These are phyloP conservation scores for Lentinula sp. DNA, from an alignment of 768 basidiomycete genomes.

Conservation along the genomic window DNA sequence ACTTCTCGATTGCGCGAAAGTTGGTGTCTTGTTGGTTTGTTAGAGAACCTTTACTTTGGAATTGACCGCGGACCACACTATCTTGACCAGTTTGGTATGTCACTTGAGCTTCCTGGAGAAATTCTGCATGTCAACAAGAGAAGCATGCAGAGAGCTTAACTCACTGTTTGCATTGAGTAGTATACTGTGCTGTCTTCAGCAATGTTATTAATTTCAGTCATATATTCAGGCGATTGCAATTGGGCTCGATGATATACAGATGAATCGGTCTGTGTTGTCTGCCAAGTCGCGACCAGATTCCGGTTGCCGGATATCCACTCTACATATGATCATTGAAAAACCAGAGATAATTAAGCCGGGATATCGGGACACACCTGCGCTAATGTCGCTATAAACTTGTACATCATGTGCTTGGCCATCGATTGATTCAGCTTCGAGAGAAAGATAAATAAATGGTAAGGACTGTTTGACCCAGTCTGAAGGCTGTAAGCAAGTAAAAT, in stretches of 20 bases:
- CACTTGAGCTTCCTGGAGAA: slow-evolving; percentile 11
- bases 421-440: slow-evolving; percentile 13
- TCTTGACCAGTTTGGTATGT: slow-evolving; percentile 38
- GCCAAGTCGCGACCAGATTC: slow-evolving; percentile 1
- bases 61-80: slow-evolving; percentile 31
- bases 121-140: background rate
- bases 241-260: slow-evolving; percentile 7
- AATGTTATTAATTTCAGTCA: slow-evolving; percentile 8
- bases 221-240: slow-evolving; percentile 2
- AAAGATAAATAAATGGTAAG: slow-evolving; percentile 25
- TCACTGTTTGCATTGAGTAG: slow-evolving; percentile 1
- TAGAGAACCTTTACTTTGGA: slow-evolving; percentile 30
- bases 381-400: slow-evolving; percentile 23
- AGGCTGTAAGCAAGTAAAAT: slow-evolving; percentile 2
- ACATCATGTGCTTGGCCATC: slow-evolving; percentile 20
- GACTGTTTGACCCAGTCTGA: slow-evolving; percentile 19
- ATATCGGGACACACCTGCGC: slow-evolving; percentile 15
- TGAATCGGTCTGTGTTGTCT: slow-evolving; percentile 4
- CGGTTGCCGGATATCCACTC: slow-evolving; percentile 8
- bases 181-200: slow-evolving; percentile 11
- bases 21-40: slow-evolving; percentile 30
- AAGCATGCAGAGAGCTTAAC: background rate
- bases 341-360: background rate
- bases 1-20: slow-evolving; percentile 29
- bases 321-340: background rate